phyloP scores from a whole-genome alignment of 805 yeast species.

The Schwanniomyces sp. region DNA sequence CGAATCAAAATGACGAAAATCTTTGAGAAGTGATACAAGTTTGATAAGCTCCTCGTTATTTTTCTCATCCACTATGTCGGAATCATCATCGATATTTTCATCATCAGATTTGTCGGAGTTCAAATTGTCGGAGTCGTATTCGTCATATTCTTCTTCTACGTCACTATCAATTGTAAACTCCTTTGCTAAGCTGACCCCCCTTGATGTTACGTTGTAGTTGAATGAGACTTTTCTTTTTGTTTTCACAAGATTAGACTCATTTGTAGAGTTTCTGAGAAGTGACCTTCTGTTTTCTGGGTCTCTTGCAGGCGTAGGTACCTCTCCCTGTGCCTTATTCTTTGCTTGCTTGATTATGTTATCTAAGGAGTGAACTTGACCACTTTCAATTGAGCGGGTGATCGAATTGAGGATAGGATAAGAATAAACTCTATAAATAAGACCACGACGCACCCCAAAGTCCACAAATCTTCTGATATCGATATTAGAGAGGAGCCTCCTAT shows the following conservation, averaged over 20 bases:
- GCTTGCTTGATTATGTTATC: constrained; percentile 13
- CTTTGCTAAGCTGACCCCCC: constrained; percentile 5
- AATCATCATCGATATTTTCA: constrained; percentile 7
- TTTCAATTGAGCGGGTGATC: constrained; percentile 38
- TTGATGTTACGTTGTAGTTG: constrained; percentile 18
- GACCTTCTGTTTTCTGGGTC: constrained; percentile 7
- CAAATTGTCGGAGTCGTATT: constrained; percentile 7
- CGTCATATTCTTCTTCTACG: constrained; percentile 10
- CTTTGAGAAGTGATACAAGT: constrained; percentile 47
- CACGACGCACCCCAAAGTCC: constrained; percentile 81
- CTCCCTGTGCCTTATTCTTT: constrained; percentile 1
- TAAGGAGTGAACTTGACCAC: constrained; percentile 17
- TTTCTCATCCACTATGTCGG: constrained; percentile 2
- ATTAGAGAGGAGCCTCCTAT: constrained; percentile 53
- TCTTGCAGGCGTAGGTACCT: too few species aligned
- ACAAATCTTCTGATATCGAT: constrained; percentile 84
- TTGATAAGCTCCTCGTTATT: constrained; percentile 28
- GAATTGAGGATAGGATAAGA: constrained; percentile 64
- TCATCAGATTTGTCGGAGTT: constrained; percentile 1
- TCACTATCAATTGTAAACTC: constrained; percentile 10
- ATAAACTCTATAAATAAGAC: constrained; percentile 77
- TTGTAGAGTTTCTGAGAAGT: constrained; percentile 17
- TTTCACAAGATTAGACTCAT: constrained; percentile 17
- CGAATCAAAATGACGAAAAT: constrained; percentile 57
- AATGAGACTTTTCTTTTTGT: constrained; percentile 35